Percentiles rank a stretch among this genome's conserved stretches.
These are phyloP conservation scores for Leishmania martiniquensis DNA, from an alignment of 208 protist species.

Conservation along the genomic window DNA sequence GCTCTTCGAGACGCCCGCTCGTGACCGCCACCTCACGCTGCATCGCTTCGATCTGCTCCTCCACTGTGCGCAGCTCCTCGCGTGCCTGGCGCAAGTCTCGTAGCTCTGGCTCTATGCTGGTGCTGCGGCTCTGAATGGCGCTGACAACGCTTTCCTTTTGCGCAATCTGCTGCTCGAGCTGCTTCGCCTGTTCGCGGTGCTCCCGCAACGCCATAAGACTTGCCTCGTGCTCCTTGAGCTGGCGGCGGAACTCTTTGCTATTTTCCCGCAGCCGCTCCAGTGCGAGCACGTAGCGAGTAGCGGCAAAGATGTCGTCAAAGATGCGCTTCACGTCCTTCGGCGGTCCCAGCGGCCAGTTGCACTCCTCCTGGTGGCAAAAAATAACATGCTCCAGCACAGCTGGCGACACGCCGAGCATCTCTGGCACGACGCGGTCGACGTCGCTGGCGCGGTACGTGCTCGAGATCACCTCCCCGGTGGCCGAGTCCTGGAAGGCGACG, in stretches of 20 bases:
- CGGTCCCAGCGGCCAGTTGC: constrained; percentile 97
- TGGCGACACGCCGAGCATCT: constrained; percentile 97
- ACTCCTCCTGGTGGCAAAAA: constrained; percentile 98
- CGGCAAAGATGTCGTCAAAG: constrained; percentile 99
- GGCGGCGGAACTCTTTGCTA: constrained; percentile 80
- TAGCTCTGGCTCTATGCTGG: constrained; percentile 60
- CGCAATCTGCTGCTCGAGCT: constrained; percentile 58
- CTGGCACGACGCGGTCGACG: constrained; percentile 96
- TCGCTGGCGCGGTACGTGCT: constrained; percentile 92
- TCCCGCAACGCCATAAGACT: constrained; percentile 77
- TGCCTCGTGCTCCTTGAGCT: constrained; percentile 86
- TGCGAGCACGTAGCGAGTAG: constrained; percentile 94
- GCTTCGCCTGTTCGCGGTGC: constrained; percentile 78
- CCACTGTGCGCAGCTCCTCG: constrained; percentile 49
- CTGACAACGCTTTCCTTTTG: constrained; percentile 60
- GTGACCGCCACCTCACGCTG: constrained; percentile 63
- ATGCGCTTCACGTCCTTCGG: constrained; percentile 97
- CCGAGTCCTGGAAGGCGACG: constrained; percentile 91
- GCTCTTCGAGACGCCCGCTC: constrained; percentile 71
- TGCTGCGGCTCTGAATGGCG: constrained; percentile 44
- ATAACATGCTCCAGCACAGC: constrained; percentile 98
- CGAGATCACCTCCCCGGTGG: constrained; percentile 78
- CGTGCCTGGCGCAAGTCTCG: constrained; percentile 48
- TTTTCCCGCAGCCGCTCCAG: constrained; percentile 88
- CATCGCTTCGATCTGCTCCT: constrained; percentile 61